Percentiles rank a stretch among this genome's conserved stretches.
Evolutionary conservation across 129 eudicot species (phyloP).

Genomic region (Arctium minus): DNA sequence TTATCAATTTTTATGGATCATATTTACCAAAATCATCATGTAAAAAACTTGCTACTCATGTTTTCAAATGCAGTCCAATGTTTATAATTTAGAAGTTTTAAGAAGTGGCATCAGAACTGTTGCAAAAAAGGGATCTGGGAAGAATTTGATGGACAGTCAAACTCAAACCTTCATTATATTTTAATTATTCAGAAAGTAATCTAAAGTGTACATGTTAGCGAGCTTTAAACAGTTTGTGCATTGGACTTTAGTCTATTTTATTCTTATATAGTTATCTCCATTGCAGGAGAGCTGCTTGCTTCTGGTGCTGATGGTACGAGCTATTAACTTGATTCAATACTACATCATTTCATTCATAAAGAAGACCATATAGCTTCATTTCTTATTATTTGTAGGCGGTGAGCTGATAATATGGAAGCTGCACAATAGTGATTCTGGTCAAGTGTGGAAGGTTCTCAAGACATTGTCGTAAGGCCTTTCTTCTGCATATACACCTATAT

Average conservation of each 20-base stretch:
- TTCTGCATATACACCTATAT: neutral
- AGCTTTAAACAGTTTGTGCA: neutral
- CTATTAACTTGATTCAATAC: conserved; percentile 1
- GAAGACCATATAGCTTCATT: neutral
- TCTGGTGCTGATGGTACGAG: conserved; percentile 97
- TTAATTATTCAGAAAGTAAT: neutral
- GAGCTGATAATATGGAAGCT: conserved; percentile 83
- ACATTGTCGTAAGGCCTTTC: conserved; percentile 72
- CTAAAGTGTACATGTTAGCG: neutral
- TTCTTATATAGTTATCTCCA: conserved; percentile 8
- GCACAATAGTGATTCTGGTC: conserved; percentile 65
- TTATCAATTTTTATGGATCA: neutral
- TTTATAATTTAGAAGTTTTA: neutral
- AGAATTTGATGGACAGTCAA: neutral
- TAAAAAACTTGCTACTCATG: neutral
- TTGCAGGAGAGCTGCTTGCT: conserved; percentile 90
- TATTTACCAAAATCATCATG: neutral
- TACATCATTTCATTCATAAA: neutral
- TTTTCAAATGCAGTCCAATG: neutral
- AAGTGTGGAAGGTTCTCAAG: conserved; percentile 85
- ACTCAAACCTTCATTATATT: neutral
- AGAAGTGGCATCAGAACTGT: neutral
- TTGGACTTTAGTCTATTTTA: neutral
- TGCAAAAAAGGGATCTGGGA: neutral
- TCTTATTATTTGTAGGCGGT: conserved; percentile 58